A percentile compares a stretch with the other conserved stretches of the same genome.
Conservation (phyloP, 257 asterid genomes). For the Rehmannia glutinosa region DNA sequence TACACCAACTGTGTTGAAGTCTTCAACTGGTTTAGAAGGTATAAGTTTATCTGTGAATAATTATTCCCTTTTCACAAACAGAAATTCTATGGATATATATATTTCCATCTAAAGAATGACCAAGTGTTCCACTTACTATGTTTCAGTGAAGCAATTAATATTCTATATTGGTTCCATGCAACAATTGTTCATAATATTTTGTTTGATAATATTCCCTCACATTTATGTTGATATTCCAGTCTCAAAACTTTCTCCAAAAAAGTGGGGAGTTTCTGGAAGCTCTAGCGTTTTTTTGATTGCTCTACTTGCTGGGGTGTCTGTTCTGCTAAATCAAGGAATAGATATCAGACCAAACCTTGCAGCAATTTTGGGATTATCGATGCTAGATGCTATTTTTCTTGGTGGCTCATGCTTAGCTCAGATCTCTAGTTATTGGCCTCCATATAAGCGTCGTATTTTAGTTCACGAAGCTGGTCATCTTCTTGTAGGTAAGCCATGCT, state of each 20-base stretch:
- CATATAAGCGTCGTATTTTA: slow-evolving; percentile 78
- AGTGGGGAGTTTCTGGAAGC: slow-evolving; percentile 94
- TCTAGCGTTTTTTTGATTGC: slow-evolving; percentile 61
- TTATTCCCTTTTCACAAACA: not conserved
- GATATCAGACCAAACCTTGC: slow-evolving; percentile 87
- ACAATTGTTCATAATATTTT: not conserved
- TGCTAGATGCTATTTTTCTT: slow-evolving; percentile 72
- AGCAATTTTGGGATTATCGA: slow-evolving; percentile 60
- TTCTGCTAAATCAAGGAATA: slow-evolving; percentile 78
- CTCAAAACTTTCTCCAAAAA: slow-evolving; percentile 88
- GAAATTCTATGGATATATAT: no score
- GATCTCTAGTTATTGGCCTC: slow-evolving; percentile 96
- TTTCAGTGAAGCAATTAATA: not conserved
- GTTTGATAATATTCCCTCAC: slow-evolving; percentile 4
- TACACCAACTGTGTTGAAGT: slow-evolving; percentile 72
- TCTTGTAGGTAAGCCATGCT: slow-evolving; percentile 65
- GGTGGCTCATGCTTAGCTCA: slow-evolving; percentile 94
- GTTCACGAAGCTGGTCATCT: slow-evolving; percentile 99
- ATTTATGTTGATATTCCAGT: slow-evolving; percentile 41
- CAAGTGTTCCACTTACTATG: not conserved
- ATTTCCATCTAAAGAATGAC: no score
- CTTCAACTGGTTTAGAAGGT: slow-evolving; percentile 85
- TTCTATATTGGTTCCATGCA: not conserved
- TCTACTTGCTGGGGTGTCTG: slow-evolving; percentile 60
- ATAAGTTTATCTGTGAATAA: slow-evolving; percentile 5